Evolutionary conservation across 805 yeast genomes (phyloP), one percentile per base, ranked within the genome.

Genomic region (Pichia sporocuriosa): DNA sequence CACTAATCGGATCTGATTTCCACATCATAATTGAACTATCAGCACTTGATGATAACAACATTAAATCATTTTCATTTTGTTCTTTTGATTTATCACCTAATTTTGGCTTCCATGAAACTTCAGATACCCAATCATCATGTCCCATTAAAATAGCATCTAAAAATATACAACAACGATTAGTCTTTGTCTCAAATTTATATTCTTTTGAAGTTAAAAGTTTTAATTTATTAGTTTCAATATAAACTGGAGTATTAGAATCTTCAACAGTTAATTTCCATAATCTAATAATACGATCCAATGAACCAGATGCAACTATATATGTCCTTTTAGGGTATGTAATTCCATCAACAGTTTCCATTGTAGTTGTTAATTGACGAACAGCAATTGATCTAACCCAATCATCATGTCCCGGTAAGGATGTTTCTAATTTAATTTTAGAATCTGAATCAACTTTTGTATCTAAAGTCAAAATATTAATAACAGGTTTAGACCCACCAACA

Each of bases 71-170:
- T 7, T 39, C 35, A 21, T 26, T 22, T 24, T 29, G 35, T 23
- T 28, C 19, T 27, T 19, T n/a, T n/a, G 3, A 16, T 30, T 30
- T 22, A 17, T n/a, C 2, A 19, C 5, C 12, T 6, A 6, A 15
- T 6, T 66, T 58, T 3, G 85, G 81, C 55, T 82, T 85, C 97
- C 98, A 93, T 42, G 72, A 67, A 35, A 93, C 67, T 9, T 86
- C 78, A 3, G 90, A 77, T 21, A 94, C 81, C 98, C 98, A 93
- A 60, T 93, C 99, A 58, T 93, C 99, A 62, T 93, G 98, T 7
- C 98, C 99, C 83, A 93, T 81, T 21, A 93, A 77, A 45, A 93
- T 73, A 0, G 98, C 96, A 55, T 94, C 99, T 56, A 89, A 87
- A 49, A 77, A 77, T 39, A 88, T 71, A 4, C 82, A 76, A 25